Evolutionary conservation across 2,329 filamentous ascomycete species (phyloP), one percentile per base, ranked within the genome.

Genomic region (Pseudomassariella vexata): DNA sequence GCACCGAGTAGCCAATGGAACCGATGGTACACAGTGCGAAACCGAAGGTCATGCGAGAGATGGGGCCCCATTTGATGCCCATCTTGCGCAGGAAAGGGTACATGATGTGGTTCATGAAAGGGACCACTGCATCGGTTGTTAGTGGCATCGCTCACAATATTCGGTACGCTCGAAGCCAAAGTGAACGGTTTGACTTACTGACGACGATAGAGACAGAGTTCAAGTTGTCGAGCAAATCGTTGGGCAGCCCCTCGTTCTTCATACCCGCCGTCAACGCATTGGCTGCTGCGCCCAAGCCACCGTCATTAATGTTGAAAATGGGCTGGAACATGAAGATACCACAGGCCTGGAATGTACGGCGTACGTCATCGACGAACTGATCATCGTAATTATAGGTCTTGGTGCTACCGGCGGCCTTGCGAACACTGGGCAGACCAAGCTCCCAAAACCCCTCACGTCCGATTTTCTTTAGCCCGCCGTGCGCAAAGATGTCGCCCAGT

Each of bases 301-400:
- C 45, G 28, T 53, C 47, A 24, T 53, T 52, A 33, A 52, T 42
- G 20, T 49, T 43, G 45, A 57, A 35, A 47, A 56, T 34, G 41
- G 63, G 49, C 11, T 35, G 36, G 36, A 51, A 66, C 50, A 67
- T 64, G 30, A 68, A 52, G 43, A 71, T 79, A 7, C 73, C 70
- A 46, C 68, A 72, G 14, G 68, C 68, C 35, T 66, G 59, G 34
- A 72, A 55, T 21, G 71, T 73, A 52, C 73, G 70, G 24, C 61
- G 61, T 24, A 78, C 70, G 45, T 79, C 71, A 52, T 74, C 70
- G 34, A 81, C 76, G 68, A 76, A 81, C 10, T 64, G 62, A 40
- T 81, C 76, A 32, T 80, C 77, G 64, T 71, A 77, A 1, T 2
- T 63, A 67, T 44, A 66, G 3, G 38, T 35, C 34, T 49, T 50